Conservation (phyloP, 78 protist species). For the Dictyostelium brefeldianum region DNA sequence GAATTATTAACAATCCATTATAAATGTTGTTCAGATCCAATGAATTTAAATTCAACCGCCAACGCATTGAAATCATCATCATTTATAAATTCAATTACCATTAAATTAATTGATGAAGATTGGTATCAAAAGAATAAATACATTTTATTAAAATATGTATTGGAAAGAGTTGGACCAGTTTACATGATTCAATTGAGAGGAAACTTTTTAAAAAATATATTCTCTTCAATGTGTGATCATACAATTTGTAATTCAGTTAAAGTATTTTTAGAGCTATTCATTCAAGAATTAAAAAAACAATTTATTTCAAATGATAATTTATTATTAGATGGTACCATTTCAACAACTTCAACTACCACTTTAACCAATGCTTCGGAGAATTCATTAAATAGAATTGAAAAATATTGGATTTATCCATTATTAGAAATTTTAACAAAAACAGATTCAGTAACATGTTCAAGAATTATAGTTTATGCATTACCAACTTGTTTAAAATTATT, state of each 20-base stretch:
- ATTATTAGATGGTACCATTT: not conserved
- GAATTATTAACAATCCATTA: conserved; percentile 21
- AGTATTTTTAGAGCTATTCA: conserved; percentile 49
- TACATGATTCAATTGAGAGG: conserved; percentile 40
- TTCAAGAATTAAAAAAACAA: conserved; percentile 43
- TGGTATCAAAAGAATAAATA: conserved; percentile 72
- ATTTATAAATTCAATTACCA: conserved; percentile 40
- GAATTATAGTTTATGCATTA: conserved; percentile 52
- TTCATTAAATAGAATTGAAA: conserved; percentile 1
- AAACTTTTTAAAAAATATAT: conserved; percentile 49
- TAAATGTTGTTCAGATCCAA: not conserved
- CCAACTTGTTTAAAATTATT: conserved; percentile 62
- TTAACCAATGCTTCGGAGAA: not conserved
- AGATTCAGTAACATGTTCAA: conserved; percentile 31
- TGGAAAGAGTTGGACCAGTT: conserved; percentile 49
- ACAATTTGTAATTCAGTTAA: conserved; percentile 65
- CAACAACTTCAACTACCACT: not conserved
- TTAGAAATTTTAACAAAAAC: conserved; percentile 42
- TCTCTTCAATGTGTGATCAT: conserved; percentile 64
- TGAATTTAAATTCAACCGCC: no score
- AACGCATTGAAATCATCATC: not conserved
- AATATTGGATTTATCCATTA: conserved; percentile 68
- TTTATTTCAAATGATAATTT: not conserved
- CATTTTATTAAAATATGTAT: conserved; percentile 11
- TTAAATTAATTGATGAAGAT: conserved; percentile 50